These are phyloP conservation scores for Trypanosomatidae sp. DNA, from an alignment of 208 protist genomes.

Conservation along the genomic window DNA sequence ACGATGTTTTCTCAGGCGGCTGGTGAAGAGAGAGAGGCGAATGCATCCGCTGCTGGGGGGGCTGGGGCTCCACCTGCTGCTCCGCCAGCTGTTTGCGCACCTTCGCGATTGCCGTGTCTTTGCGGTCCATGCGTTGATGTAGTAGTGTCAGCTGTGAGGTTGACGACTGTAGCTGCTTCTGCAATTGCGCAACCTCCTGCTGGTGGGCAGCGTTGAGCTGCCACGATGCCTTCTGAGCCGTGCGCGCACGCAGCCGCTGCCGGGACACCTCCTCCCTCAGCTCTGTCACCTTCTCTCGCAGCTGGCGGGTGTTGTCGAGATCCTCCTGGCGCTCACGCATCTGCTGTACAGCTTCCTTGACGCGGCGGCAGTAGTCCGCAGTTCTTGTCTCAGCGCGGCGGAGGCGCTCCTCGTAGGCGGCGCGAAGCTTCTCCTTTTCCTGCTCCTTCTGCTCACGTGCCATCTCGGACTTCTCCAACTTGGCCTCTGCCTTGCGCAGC, in stretches of 20 bases:
- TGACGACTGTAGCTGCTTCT: constrained; percentile 41
- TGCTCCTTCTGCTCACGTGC: constrained; percentile 37
- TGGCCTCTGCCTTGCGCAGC: constrained; percentile 34
- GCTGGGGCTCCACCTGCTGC: constrained; percentile 31
- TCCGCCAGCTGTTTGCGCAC: constrained; percentile 23
- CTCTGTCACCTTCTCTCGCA: constrained; percentile 37
- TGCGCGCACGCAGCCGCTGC: constrained; percentile 35
- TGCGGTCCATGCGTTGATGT: constrained; percentile 12
- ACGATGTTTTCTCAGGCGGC: not conserved
- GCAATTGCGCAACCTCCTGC: constrained; percentile 51
- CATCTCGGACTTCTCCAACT: constrained; percentile 52
- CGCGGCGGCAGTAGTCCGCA: constrained; percentile 37
- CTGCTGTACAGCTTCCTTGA: constrained; percentile 40
- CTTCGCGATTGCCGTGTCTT: constrained; percentile 20
- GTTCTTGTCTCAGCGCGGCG: constrained; percentile 40
- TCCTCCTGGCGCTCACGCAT: constrained; percentile 23
- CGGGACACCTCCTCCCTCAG: constrained; percentile 53
- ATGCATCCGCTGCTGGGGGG: not conserved
- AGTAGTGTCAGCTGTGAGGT: constrained; percentile 31
- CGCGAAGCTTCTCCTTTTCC: constrained; percentile 30
- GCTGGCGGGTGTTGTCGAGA: constrained; percentile 35
- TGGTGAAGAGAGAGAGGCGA: not conserved
- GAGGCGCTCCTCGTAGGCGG: constrained; percentile 44
- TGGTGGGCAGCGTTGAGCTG: constrained; percentile 38
- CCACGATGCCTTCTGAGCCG: constrained; percentile 34